Percentiles rank a stretch among this genome's conserved stretches.
phyloP scores from a whole-genome alignment of 192 early-diverging fungal species.

The Hyaloraphidium curvatum region DNA sequence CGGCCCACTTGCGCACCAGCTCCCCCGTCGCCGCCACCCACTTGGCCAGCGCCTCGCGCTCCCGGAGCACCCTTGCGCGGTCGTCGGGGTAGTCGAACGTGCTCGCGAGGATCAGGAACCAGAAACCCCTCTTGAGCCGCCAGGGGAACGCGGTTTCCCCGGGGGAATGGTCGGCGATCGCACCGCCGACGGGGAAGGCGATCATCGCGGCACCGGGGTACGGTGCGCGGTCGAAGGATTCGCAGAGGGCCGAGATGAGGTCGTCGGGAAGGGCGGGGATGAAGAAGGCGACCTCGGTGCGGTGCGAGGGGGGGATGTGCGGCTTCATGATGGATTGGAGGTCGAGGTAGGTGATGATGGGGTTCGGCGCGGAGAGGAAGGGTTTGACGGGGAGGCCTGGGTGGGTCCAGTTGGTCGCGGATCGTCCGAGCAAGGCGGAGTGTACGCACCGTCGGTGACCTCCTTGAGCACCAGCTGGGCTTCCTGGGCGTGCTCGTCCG shows the following conservation, averaged over 20 bases:
- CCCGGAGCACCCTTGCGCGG: too few species aligned
- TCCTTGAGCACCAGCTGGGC: background rate
- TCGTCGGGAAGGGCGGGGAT: background rate
- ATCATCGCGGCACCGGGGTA: background rate
- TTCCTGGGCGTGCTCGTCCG: too few species aligned
- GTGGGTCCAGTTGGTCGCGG: too few species aligned
- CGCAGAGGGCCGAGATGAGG: background rate
- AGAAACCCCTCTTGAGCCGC: background rate
- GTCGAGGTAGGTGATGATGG: background rate
- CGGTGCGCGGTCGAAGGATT: background rate
- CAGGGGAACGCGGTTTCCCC: background rate
- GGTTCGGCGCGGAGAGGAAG: too few species aligned
- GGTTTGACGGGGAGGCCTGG: too few species aligned
- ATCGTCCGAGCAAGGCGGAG: too few species aligned
- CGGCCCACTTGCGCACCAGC: background rate
- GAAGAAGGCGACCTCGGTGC: background rate
- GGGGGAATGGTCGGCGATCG: background rate
- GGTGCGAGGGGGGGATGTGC: slow-evolving; percentile 1
- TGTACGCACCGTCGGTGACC: background rate
- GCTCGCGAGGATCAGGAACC: background rate
- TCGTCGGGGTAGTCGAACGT: background rate
- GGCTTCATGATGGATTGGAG: background rate
- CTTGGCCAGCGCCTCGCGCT: background rate
- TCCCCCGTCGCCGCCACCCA: background rate
- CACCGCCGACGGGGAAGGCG: background rate